Evolutionary conservation across 257 asterid species (phyloP).

Genomic region (Solanum neorickii): DNA sequence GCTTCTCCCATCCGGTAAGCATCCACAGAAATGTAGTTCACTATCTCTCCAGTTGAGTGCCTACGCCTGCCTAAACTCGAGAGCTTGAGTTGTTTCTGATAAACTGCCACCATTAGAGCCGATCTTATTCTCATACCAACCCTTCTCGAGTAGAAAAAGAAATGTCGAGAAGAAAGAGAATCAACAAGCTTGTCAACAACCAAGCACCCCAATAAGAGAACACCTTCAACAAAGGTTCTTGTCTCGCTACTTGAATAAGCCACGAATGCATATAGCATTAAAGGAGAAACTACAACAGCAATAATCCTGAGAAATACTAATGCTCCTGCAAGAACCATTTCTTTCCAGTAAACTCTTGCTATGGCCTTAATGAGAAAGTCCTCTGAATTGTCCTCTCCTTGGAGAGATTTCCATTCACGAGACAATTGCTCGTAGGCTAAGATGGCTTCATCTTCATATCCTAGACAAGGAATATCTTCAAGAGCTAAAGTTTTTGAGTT

Average conservation of each 20-base stretch:
- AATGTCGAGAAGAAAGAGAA: conserved; percentile 45
- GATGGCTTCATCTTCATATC: conserved; percentile 45
- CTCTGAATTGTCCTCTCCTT: conserved; percentile 3
- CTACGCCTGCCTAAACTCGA: conserved; percentile 41
- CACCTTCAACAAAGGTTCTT: conserved; percentile 20
- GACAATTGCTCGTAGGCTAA: conserved; percentile 28
- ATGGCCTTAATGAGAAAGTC: conserved; percentile 27
- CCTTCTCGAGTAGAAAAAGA: conserved; percentile 45
- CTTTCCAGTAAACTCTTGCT: conserved; percentile 37
- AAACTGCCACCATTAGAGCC: conserved; percentile 57
- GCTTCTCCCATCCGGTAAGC: conserved; percentile 75
- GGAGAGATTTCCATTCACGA: conserved; percentile 27
- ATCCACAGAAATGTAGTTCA: conserved; percentile 64
- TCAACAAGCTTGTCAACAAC: conserved; percentile 40
- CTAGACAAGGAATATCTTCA: conserved; percentile 50
- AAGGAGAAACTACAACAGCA: conserved; percentile 35
- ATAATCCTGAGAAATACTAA: conserved; percentile 26
- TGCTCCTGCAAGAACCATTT: conserved; percentile 26
- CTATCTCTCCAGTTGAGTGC: conserved; percentile 65
- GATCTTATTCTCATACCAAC: conserved; percentile 68
- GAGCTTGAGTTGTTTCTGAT: conserved; percentile 51
- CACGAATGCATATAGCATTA: conserved; percentile 56
- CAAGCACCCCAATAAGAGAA: conserved; percentile 32
- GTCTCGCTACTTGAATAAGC: conserved; percentile 24
- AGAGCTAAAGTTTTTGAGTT: conserved; percentile 29